Evolutionary conservation across 2,329 filamentous ascomycete genomes (phyloP).

Genomic region (Penicillium sp.): DNA sequence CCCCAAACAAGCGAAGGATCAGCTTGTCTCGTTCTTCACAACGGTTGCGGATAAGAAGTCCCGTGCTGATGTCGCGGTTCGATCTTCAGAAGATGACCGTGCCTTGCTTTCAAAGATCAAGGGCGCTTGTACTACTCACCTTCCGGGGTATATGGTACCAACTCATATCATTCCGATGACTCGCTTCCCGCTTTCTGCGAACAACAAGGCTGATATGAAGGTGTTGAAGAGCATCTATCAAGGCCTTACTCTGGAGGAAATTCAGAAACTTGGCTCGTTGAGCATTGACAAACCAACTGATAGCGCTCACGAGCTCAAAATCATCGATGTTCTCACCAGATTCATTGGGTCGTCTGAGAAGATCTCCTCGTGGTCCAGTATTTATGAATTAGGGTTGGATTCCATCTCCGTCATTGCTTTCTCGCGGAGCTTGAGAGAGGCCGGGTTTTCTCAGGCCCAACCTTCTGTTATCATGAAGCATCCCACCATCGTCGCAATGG

Average conservation of each 20-base stretch:
- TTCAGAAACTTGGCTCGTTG: constrained; percentile 58
- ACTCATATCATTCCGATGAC: constrained; percentile 75
- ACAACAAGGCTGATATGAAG: constrained; percentile 85
- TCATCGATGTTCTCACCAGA: constrained; percentile 58
- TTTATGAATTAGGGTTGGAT: constrained; percentile 86
- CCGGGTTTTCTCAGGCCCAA: constrained; percentile 62
- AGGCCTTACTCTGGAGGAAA: constrained; percentile 58
- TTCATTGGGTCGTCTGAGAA: constrained; percentile 52
- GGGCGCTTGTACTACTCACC: constrained; percentile 65
- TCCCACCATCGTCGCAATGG: constrained; percentile 43
- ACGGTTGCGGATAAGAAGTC: constrained; percentile 18
- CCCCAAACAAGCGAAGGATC: constrained; percentile 71
- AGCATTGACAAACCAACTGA: constrained; percentile 26
- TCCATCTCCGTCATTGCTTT: constrained; percentile 81
- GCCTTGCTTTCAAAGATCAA: constrained; percentile 52
- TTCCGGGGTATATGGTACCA: constrained; percentile 89
- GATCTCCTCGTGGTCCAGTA: constrained; percentile 61
- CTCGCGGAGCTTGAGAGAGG: constrained; percentile 62
- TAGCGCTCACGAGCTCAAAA: constrained; percentile 38
- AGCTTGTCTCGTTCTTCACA: constrained; percentile 74
- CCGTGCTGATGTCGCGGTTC: constrained; percentile 24
- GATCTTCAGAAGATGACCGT: constrained; percentile 43
- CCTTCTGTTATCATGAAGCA: constrained; percentile 68
- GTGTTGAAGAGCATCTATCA: constrained; percentile 67
- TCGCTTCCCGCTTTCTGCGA: constrained; percentile 75